These are phyloP conservation scores for Cryptococcus floricola DNA, from an alignment of 1,284 basidiomycete species.

Conservation along the genomic window DNA sequence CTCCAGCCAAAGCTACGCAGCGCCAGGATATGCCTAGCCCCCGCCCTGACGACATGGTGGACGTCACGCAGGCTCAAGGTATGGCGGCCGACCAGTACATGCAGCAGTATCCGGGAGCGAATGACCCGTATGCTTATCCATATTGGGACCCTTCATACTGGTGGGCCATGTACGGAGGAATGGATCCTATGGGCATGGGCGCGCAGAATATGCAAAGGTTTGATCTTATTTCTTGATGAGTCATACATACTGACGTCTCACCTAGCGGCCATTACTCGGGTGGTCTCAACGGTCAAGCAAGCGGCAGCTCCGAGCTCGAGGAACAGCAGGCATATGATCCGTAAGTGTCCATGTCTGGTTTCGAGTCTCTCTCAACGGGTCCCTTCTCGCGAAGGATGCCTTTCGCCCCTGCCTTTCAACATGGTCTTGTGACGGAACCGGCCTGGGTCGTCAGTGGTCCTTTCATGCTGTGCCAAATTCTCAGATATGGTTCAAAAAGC, in stretches of 20 bases:
- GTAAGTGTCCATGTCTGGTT: neutral
- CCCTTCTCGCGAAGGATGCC: constrained; percentile 7
- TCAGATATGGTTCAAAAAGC: neutral
- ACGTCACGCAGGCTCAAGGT: too few relatives aligned
- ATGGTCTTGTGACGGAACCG: neutral
- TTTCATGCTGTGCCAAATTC: neutral
- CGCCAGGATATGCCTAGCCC: too few relatives aligned
- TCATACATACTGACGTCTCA: neutral
- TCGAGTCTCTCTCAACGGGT: neutral
- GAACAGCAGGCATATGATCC: constrained; percentile 1
- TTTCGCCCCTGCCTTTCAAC: constrained; percentile 1
- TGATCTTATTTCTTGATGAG: neutral
- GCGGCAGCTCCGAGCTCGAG: neutral
- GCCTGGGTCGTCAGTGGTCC: neutral
- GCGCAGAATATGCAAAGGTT: neutral
- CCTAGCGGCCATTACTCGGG: neutral
- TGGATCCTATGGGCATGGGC: constrained; percentile 2
- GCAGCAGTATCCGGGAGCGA: too few relatives aligned
- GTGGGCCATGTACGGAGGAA: constrained; percentile 10
- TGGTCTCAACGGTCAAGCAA: neutral
- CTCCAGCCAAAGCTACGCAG: too few relatives aligned
- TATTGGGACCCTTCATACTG: constrained; percentile 20
- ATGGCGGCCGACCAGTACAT: too few relatives aligned
- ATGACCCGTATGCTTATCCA: constrained; percentile 4
- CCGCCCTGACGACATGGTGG: too few relatives aligned